Conservation (phyloP, 441 rosid genomes). For the Breynia disticha region DNA sequence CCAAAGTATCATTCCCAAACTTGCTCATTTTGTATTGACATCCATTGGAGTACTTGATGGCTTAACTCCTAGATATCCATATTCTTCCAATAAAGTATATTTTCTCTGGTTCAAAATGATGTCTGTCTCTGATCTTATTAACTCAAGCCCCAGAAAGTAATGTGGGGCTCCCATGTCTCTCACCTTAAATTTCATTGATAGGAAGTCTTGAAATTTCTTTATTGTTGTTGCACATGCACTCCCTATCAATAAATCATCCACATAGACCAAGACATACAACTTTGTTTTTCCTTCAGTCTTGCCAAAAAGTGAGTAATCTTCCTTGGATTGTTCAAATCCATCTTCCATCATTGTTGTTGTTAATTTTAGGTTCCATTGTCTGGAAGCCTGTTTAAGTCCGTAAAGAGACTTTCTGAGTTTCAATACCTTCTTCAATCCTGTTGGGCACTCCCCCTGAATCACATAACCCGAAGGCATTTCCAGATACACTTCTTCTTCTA, state of each 20-base stretch:
- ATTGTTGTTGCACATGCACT: not conserved
- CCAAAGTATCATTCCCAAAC: not conserved
- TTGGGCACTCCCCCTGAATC: not conserved
- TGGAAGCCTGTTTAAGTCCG: not conserved
- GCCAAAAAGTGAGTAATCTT: not conserved
- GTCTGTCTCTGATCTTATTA: not conserved
- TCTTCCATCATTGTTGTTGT: not conserved
- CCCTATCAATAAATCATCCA: not conserved
- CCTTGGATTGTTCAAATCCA: not conserved
- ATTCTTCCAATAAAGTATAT: not conserved
- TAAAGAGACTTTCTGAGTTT: not conserved
- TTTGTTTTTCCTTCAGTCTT: not conserved
- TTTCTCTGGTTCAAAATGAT: not conserved
- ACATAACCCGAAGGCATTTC: not conserved
- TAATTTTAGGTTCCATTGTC: not conserved
- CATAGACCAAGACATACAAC: not conserved
- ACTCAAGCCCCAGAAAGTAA: not conserved
- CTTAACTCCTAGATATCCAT: not conserved
- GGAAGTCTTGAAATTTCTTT: not conserved
- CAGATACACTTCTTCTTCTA: not conserved
- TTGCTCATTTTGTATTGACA: not conserved
- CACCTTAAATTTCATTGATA: not conserved
- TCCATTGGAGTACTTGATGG: not conserved
- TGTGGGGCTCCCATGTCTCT: not conserved
- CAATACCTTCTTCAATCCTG: not conserved